A percentile compares a stretch with the other conserved stretches of the same genome.
Conservation (phyloP, 2,329 filamentous ascomycete species). For the Fusarium stilboides region DNA sequence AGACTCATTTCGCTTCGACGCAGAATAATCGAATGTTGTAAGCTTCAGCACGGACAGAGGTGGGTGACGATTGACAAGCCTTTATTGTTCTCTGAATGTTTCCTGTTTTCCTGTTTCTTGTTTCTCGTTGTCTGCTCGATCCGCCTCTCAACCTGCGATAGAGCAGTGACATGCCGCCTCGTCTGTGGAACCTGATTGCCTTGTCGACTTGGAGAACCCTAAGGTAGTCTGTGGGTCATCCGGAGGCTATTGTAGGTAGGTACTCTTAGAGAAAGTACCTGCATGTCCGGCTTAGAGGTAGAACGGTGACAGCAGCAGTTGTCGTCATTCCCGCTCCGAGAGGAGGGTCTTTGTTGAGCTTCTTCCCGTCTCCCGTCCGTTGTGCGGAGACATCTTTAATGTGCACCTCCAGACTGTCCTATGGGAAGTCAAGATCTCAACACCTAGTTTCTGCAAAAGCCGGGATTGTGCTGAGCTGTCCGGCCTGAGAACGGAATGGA, state of each 20-base stretch:
- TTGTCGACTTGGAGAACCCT: conserved; percentile 29
- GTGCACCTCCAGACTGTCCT: conserved; percentile 12
- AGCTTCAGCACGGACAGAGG: conserved; percentile 10
- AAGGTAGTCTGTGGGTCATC: conserved; percentile 30
- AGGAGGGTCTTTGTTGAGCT: conserved; percentile 5
- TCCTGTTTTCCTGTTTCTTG: conserved; percentile 20
- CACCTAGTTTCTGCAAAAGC: conserved; percentile 8
- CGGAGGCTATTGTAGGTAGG: conserved; percentile 15
- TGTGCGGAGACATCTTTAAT: conserved; percentile 10
- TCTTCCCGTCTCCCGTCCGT: conserved; percentile 28
- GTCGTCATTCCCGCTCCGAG: conserved; percentile 37
- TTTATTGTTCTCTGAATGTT: conserved; percentile 12
- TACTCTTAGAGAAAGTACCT: conserved; percentile 29
- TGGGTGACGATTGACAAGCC: conserved; percentile 15
- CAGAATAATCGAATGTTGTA: conserved; percentile 13
- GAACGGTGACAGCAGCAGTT: conserved; percentile 26
- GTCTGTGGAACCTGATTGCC: conserved; percentile 41
- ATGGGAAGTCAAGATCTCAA: conserved; percentile 11
- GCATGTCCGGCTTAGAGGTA: conserved; percentile 14
- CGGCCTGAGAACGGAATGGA: conserved; percentile 6
- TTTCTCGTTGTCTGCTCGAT: conserved; percentile 23
- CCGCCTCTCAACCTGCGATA: conserved; percentile 36
- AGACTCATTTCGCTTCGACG: not conserved
- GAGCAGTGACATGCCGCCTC: conserved; percentile 41
- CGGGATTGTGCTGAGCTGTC: conserved; percentile 14